Percentiles rank a stretch among this genome's conserved stretches.
These are phyloP conservation scores for Trametes polyzona DNA, from an alignment of 1,284 basidiomycete genomes.

Conservation along the genomic window DNA sequence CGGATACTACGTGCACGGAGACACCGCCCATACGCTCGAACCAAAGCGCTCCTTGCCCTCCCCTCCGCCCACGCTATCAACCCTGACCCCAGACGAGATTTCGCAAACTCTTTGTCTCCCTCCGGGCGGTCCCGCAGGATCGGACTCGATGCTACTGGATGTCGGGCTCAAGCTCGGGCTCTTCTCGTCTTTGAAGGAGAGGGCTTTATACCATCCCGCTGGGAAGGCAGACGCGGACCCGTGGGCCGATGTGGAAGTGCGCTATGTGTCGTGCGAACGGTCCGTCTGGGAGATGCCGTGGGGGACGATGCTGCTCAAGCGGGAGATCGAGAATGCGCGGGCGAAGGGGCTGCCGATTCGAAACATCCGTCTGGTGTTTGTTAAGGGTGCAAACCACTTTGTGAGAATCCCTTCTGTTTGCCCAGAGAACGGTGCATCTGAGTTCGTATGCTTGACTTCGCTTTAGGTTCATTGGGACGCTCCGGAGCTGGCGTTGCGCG, in stretches of 20 bases:
- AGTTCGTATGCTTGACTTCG: neutral
- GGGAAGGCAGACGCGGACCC: neutral
- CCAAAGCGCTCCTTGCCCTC: neutral
- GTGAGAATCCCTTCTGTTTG: neutral
- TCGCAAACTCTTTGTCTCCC: neutral
- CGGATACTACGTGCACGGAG: conserved; percentile 20
- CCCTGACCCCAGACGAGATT: conserved; percentile 9
- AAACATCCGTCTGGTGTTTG: neutral
- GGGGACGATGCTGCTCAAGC: neutral
- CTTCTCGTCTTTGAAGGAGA: neutral
- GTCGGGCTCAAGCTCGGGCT: neutral
- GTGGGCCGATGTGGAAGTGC: conserved; percentile 13
- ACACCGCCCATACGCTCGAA: conserved; percentile 9
- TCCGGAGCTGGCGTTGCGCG: conserved; percentile 5
- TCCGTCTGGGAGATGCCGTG: conserved; percentile 17
- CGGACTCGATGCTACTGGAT: conserved; percentile 12
- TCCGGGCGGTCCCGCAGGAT: conserved; percentile 1
- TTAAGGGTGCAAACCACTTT: conserved; percentile 9
- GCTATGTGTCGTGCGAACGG: conserved; percentile 11
- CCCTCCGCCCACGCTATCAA: conserved; percentile 7
- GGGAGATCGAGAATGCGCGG: neutral
- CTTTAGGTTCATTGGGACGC: conserved; percentile 11
- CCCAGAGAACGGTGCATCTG: neutral
- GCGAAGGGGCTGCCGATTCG: neutral
- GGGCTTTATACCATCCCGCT: neutral